A percentile compares a stretch with the other conserved stretches of the same genome.
phyloP scores from a whole-genome alignment of 345 rosid species.

The Gossypioides kirkii region DNA sequence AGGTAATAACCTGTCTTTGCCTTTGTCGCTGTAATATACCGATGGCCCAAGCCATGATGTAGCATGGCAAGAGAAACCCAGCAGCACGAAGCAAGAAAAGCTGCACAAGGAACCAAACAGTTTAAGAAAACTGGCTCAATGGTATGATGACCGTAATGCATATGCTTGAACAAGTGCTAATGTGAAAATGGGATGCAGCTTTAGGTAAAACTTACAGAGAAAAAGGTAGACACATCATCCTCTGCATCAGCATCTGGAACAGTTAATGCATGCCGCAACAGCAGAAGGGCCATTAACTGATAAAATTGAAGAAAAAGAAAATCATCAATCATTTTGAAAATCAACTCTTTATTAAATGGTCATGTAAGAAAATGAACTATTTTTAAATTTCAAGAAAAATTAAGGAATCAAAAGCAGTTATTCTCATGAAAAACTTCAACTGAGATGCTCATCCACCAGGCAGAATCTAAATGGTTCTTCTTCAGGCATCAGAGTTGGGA shows the following conservation, averaged over 20 bases:
- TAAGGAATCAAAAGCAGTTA: neutral
- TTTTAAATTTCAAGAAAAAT: neutral
- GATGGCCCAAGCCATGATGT: slow-evolving; percentile 98
- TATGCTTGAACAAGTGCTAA: neutral
- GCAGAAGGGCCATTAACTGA: slow-evolving; percentile 80
- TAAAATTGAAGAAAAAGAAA: slow-evolving; percentile 8
- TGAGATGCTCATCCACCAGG: neutral
- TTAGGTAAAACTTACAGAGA: slow-evolving; percentile 55
- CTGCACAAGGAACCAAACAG: slow-evolving; percentile 35
- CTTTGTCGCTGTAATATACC: slow-evolving; percentile 83
- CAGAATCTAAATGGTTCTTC: slow-evolving; percentile 5
- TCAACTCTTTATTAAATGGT: slow-evolving; percentile 5
- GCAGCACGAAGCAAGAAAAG: slow-evolving; percentile 73
- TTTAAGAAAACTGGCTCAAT: slow-evolving; percentile 6
- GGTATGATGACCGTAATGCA: neutral
- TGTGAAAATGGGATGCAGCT: slow-evolving; percentile 8
- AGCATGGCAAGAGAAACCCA: slow-evolving; percentile 88
- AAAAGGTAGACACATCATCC: slow-evolving; percentile 66
- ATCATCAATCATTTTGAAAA: neutral
- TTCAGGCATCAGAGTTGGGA: neutral
- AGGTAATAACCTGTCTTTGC: slow-evolving; percentile 71
- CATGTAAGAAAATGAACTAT: neutral
- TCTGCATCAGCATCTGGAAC: slow-evolving; percentile 53
- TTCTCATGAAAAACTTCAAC: neutral
- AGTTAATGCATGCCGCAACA: slow-evolving; percentile 67